Evolutionary conservation across 2,329 filamentous ascomycete genomes (phyloP), one percentile per base, ranked within the genome.

Genomic region (Fusarium sp.): DNA sequence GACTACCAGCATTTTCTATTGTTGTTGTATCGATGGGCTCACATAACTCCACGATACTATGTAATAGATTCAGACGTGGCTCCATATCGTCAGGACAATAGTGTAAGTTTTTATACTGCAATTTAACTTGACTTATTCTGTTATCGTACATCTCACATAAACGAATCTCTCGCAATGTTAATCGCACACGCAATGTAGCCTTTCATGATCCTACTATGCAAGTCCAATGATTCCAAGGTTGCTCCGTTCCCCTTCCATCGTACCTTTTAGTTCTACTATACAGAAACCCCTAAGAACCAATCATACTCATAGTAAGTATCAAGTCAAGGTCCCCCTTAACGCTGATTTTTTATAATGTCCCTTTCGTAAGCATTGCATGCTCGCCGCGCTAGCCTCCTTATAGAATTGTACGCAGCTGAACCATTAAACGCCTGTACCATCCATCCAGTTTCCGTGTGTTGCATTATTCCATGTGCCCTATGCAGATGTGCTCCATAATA

Each of bases 261-360:
- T 60, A 24, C 59, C 56, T 44, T 69, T 75, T 73, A 72, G 62
- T 66, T 75, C 75, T 77, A 77, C 63, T 77, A 65, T 77, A 77
- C 75, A 77, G 62, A 71, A 72, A 18, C 56, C 56, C 49, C 38
- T n/a, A 47, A 63, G 44, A 63, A 60, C 57, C 72, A 35, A 60
- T 42, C 24, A 56, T 35, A 38, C 47, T 69, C 51, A 60, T 61
- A 66, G 62, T 49, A 67, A 66, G 60, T 63, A 52, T 69, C 62
- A 63, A 63, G 42, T 39, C 54, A 66, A 68, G 42, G 39, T n/a
- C 45, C 48, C 7, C 36, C 38, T 33, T 48, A 36, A 39, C 45
- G 47, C 72, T 69, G 20, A 57, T 58, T 66, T 75, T 75, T 69
- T 65, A 65, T 69, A 57, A 57, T 71, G 39, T 67, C 59, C 60